Evolutionary conservation across 106 monocot genomes (phyloP).

Genomic region (Iris macrosiphon): DNA sequence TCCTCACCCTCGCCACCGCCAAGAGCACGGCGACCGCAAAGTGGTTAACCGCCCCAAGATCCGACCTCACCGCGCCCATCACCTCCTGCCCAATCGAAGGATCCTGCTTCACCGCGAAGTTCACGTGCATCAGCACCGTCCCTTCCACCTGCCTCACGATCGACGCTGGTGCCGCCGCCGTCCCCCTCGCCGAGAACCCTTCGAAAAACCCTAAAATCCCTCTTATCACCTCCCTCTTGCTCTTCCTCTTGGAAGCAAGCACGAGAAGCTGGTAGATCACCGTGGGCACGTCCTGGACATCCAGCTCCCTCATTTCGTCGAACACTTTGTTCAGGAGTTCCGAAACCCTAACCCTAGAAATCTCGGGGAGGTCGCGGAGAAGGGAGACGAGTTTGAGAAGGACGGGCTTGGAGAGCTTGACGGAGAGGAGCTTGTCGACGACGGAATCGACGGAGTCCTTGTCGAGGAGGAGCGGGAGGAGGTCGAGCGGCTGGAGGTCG

Average conservation of each 20-base stretch:
- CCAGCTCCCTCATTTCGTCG: slow-evolving; percentile 36
- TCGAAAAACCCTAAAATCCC: slow-evolving; percentile 71
- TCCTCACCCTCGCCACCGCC: slow-evolving; percentile 61
- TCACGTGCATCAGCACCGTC: slow-evolving; percentile 86
- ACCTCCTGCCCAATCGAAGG: slow-evolving; percentile 61
- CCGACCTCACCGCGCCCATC: slow-evolving; percentile 27
- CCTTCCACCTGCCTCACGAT: slow-evolving; percentile 78
- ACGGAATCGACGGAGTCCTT: slow-evolving; percentile 10
- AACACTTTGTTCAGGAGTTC: slow-evolving; percentile 61
- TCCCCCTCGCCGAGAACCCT: slow-evolving; percentile 34
- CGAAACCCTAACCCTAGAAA: slow-evolving; percentile 10
- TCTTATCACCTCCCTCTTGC: slow-evolving; percentile 30
- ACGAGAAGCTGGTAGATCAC: slow-evolving; percentile 82
- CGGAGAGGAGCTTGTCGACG: slow-evolving; percentile 28
- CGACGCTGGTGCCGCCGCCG: slow-evolving; percentile 15
- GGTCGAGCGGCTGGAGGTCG: slow-evolving; percentile 43
- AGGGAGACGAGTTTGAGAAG: slow-evolving; percentile 53
- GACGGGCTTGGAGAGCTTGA: slow-evolving; percentile 50
- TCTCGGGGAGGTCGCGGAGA: slow-evolving; percentile 43
- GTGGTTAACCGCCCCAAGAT: slow-evolving; percentile 45
- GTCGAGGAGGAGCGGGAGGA: slow-evolving; percentile 49
- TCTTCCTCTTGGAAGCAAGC: slow-evolving; percentile 60
- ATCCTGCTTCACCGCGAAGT: slow-evolving; percentile 96
- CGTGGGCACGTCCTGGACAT: slow-evolving; percentile 81
- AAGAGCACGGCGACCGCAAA: slow-evolving; percentile 65